A percentile compares a stretch with the other conserved stretches of the same genome.
phyloP scores from a whole-genome alignment of 148 eudicot species.

The Silene conica region DNA sequence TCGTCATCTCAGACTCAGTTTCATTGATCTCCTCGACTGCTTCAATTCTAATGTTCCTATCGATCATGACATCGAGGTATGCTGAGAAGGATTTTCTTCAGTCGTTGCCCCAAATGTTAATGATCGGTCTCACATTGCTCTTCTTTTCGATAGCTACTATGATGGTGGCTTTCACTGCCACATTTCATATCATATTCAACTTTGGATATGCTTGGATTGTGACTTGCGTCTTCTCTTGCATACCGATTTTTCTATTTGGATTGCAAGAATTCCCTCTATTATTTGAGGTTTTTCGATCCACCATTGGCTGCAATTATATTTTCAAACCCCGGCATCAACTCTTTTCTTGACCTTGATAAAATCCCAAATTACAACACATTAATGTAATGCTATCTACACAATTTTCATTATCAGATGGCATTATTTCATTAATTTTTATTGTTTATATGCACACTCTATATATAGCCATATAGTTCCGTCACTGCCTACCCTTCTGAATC shows the following conservation, averaged over 20 bases:
- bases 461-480: too few species aligned
- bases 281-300: slow-evolving; percentile 3
- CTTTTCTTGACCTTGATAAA: background rate
- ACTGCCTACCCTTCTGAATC: too few species aligned
- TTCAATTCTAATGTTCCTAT: slow-evolving; percentile 27
- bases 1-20: slow-evolving; percentile 18
- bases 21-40: slow-evolving; percentile 29
- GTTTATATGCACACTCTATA: too few species aligned
- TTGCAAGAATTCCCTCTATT: slow-evolving; percentile 10
- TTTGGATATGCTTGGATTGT: background rate
- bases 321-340: slow-evolving; percentile 5
- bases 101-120: slow-evolving; percentile 23
- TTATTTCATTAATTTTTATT: too few species aligned
- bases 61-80: slow-evolving; percentile 30
- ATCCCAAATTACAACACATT: background rate
- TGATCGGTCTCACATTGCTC: slow-evolving; percentile 23
- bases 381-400: slow-evolving; percentile 16
- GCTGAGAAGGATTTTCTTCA: slow-evolving; percentile 17
- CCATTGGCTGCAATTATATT: background rate
- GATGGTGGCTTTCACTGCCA: slow-evolving; percentile 25
- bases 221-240: background rate
- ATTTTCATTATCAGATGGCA: too few species aligned
- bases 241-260: background rate
- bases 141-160: slow-evolving; percentile 29
- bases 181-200: slow-evolving; percentile 14